phyloP scores from a whole-genome alignment of 352 stramenopile genomes.

The Pythium aphanidermatum region DNA sequence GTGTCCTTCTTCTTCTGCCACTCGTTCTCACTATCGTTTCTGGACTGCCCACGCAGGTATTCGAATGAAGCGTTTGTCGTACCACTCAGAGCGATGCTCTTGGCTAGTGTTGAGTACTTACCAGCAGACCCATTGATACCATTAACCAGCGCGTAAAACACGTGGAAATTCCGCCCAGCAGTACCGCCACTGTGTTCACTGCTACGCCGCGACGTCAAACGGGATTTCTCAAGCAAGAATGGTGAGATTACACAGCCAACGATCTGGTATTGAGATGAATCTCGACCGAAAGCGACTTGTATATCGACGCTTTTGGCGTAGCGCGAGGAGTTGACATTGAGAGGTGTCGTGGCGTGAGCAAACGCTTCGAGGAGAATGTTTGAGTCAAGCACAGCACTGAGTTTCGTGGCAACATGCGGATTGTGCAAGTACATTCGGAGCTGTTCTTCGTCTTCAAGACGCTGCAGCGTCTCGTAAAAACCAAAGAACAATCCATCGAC shows the following conservation, averaged over 20 bases:
- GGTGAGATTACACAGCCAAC: constrained; percentile 43
- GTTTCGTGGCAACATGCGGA: constrained; percentile 45
- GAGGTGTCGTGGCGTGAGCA: constrained; percentile 51
- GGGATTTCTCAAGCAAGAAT: constrained; percentile 63
- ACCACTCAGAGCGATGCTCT: constrained; percentile 35
- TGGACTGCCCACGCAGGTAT: constrained; percentile 29
- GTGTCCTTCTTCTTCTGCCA: constrained; percentile 51
- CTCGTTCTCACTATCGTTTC: constrained; percentile 14
- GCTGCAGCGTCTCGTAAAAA: constrained; percentile 76
- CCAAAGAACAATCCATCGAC: constrained; percentile 67
- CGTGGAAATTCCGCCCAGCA: constrained; percentile 52
- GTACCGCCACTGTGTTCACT: neutral
- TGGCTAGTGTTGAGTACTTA: constrained; percentile 26
- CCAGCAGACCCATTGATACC: constrained; percentile 36
- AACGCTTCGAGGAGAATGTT: constrained; percentile 79
- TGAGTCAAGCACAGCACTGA: constrained; percentile 53
- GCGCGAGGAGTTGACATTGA: constrained; percentile 71
- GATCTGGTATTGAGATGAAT: constrained; percentile 52
- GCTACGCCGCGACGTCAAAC: no score
- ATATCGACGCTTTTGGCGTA: constrained; percentile 66
- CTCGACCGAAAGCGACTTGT: constrained; percentile 33
- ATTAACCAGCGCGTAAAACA: constrained; percentile 63
- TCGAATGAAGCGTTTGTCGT: constrained; percentile 33
- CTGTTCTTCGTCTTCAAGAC: constrained; percentile 72
- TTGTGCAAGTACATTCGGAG: constrained; percentile 77